These are phyloP conservation scores for Knoxdaviesia capensis DNA, from an alignment of 2,329 filamentous ascomycete genomes.

Conservation along the genomic window DNA sequence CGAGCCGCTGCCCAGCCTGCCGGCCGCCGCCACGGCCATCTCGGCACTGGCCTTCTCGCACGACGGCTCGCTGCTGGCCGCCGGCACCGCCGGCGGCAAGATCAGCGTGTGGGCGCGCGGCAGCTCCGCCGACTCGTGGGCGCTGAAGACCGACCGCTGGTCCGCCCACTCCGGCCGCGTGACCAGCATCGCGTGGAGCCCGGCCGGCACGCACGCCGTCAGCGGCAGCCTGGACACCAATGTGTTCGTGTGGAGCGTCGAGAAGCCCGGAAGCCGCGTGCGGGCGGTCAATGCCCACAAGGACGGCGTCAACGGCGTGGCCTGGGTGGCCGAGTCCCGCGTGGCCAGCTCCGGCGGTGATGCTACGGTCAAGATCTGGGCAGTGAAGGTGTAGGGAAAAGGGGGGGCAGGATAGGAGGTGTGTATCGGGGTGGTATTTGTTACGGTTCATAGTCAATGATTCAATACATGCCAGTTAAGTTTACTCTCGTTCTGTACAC, in stretches of 20 bases:
- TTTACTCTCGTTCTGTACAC: too few species aligned
- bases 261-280: constrained; percentile 63
- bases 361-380: constrained; percentile 81
- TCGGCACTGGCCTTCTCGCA: constrained; percentile 70
- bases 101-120: constrained; percentile 49
- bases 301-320: constrained; percentile 78
- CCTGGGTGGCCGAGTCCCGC: constrained; percentile 49
- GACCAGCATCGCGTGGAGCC: constrained; percentile 52
- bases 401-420: too few species aligned
- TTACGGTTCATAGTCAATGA: too few species aligned
- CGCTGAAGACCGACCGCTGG: constrained; percentile 57
- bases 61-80: constrained; percentile 58
- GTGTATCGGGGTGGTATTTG: too few species aligned
- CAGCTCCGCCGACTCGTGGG: constrained; percentile 34
- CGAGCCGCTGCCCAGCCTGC: constrained; percentile 33
- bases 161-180: constrained; percentile 39
- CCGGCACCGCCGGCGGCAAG: constrained; percentile 68
- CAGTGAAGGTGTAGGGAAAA: constrained; percentile 9
- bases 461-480: too few species aligned
- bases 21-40: constrained; percentile 49
- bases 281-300: constrained; percentile 84
- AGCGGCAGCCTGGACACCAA: constrained; percentile 83
- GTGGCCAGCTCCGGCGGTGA: constrained; percentile 71
- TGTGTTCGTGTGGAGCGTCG: constrained; percentile 77
- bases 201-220: constrained; percentile 53